phyloP scores from a whole-genome alignment of 2,329 filamentous ascomycete species.

The Microdochium bolleyi region DNA sequence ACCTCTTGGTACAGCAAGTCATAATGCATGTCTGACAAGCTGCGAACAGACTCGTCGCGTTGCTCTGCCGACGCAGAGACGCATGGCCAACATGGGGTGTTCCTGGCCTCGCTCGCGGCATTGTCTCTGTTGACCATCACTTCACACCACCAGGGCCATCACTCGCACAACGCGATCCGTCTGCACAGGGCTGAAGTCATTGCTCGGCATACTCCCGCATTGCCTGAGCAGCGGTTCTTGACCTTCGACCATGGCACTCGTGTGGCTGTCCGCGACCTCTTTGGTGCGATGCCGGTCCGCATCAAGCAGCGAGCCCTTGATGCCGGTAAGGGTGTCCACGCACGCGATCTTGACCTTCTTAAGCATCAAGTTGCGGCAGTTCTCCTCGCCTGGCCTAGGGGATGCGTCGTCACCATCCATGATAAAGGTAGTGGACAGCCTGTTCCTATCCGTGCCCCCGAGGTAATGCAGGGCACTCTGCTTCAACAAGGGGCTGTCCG shows the following conservation, averaged over 20 bases:
- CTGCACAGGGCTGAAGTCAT: constrained; percentile 64
- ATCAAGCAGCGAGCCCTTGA: constrained; percentile 66
- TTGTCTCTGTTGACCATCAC: constrained; percentile 71
- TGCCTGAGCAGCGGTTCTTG: constrained; percentile 46
- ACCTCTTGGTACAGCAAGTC: constrained; percentile 18
- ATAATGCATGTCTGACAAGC: constrained; percentile 2
- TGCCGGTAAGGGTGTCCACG: constrained; percentile 39
- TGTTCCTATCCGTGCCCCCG: constrained; percentile 23
- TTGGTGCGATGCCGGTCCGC: constrained; percentile 84
- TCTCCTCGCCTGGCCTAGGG: constrained; percentile 59
- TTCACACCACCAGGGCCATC: constrained; percentile 57
- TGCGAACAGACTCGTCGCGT: constrained; percentile 2
- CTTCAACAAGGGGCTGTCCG: constrained; percentile 6
- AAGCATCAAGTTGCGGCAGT: constrained; percentile 52
- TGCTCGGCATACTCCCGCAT: constrained; percentile 54
- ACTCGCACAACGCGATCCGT: constrained; percentile 55
- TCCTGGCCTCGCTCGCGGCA: constrained; percentile 68
- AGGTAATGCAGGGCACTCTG: constrained; percentile 1
- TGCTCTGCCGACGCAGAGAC: constrained; percentile 25
- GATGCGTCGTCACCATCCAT: constrained; percentile 49
- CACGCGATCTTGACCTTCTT: constrained; percentile 59
- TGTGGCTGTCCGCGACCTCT: constrained; percentile 70
- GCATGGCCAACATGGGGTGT: constrained; percentile 66
- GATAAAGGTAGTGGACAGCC: constrained; percentile 35
- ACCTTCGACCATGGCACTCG: constrained; percentile 62